phyloP scores from a whole-genome alignment of 2,329 filamentous ascomycete species.

The Penicillium sp. region DNA sequence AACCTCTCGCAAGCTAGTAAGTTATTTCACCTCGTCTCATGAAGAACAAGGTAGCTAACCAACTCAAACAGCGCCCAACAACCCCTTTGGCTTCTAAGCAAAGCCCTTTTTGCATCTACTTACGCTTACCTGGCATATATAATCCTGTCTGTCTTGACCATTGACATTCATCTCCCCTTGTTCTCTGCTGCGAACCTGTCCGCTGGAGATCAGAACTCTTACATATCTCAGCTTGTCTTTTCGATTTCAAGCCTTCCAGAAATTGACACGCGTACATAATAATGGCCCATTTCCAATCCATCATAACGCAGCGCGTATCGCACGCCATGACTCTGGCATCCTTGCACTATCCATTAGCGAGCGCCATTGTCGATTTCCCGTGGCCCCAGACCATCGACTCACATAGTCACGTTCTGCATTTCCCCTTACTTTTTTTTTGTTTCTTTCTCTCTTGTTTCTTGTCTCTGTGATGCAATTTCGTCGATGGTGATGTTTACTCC shows the following conservation, averaged over 20 bases:
- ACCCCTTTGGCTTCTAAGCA: conserved; percentile 70
- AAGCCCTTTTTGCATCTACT: conserved; percentile 5
- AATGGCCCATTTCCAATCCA: conserved; percentile 14
- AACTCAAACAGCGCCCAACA: conserved; percentile 62
- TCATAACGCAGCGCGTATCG: conserved; percentile 18
- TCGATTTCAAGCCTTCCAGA: conserved; percentile 13
- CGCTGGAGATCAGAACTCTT: conserved; percentile 6
- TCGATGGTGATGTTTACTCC: not conserved
- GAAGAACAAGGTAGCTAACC: conserved; percentile 16
- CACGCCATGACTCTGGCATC: conserved; percentile 17
- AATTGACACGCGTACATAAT: conserved; percentile 30
- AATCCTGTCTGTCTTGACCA: conserved; percentile 22
- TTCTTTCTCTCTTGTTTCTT: no score
- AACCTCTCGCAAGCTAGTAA: conserved; percentile 95
- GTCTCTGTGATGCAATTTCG: conserved; percentile 2
- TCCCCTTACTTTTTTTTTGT: not conserved
- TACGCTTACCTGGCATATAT: conserved; percentile 31
- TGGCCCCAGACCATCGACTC: conserved; percentile 14
- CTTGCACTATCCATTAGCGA: conserved; percentile 20
- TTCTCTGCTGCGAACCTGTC: conserved; percentile 2
- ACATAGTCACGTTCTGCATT: conserved; percentile 13
- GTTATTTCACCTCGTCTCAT: conserved; percentile 49
- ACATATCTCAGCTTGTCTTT: conserved; percentile 23
- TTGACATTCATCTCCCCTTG: not conserved
- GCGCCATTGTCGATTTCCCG: conserved; percentile 9